A percentile compares a stretch with the other conserved stretches of the same genome.
phyloP scores from a whole-genome alignment of 2,329 filamentous ascomycete genomes.

The Curvularia spicifera region DNA sequence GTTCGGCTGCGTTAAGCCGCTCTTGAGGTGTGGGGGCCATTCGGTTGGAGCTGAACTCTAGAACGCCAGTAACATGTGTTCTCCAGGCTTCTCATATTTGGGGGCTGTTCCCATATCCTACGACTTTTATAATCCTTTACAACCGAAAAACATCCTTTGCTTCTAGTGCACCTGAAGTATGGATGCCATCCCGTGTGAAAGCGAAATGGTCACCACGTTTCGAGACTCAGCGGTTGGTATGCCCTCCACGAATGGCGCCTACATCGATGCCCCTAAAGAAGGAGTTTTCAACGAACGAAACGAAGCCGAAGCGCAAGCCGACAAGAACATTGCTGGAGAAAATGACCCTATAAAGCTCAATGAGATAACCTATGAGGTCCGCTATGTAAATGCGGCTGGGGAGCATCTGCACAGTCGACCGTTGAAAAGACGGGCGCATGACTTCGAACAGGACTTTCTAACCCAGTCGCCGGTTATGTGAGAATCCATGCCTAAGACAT shows the following conservation, averaged over 20 bases:
- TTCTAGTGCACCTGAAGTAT: background rate
- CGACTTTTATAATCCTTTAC: background rate
- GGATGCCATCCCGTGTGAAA: background rate
- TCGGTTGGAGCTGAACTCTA: too few relatives aligned
- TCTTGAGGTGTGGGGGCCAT: background rate
- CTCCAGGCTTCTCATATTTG: background rate
- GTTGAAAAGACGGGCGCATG: background rate
- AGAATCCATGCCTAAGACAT: background rate
- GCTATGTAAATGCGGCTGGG: background rate
- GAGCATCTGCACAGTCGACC: background rate
- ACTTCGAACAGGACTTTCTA: background rate
- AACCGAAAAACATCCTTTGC: background rate
- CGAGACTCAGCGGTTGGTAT: background rate
- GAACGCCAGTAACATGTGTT: background rate
- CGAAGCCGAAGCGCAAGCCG: background rate
- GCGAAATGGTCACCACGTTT: background rate
- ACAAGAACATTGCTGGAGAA: background rate
- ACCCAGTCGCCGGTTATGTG: background rate
- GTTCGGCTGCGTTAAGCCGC: background rate
- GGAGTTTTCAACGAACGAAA: background rate
- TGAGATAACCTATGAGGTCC: background rate
- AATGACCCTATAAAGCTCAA: background rate
- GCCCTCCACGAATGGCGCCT: background rate
- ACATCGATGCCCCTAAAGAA: background rate
- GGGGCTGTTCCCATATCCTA: background rate